A percentile compares a stretch with the other conserved stretches of the same genome.
These are phyloP conservation scores for Fusarium sp. DNA, from an alignment of 2,329 filamentous ascomycete species.

Conservation along the genomic window DNA sequence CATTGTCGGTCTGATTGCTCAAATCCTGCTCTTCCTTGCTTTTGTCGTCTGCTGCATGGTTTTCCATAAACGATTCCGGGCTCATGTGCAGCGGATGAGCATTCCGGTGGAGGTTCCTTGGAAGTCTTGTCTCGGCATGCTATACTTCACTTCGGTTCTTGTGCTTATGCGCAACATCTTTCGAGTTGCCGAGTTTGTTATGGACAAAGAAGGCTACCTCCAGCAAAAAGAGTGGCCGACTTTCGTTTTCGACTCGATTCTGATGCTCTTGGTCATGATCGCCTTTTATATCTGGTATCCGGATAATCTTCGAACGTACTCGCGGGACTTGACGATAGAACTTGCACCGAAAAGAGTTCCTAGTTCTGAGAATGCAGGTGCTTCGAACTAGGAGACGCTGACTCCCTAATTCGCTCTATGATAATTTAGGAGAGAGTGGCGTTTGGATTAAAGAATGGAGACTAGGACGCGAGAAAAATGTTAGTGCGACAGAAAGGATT, in stretches of 20 bases:
- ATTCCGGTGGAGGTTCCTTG: not conserved
- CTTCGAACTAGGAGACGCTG: not conserved
- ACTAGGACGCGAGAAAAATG: too few species aligned
- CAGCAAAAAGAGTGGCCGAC: constrained; percentile 40
- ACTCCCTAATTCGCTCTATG: too few species aligned
- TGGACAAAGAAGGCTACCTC: constrained; percentile 28
- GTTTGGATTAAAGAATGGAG: too few species aligned
- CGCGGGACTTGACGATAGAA: not conserved
- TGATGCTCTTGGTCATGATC: constrained; percentile 33
- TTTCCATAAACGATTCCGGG: constrained; percentile 16
- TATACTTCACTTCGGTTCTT: constrained; percentile 13
- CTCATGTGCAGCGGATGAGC: not conserved
- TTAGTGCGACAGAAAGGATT: too few species aligned
- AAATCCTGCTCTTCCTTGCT: constrained; percentile 5
- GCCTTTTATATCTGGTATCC: constrained; percentile 34
- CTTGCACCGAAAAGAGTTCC: not conserved
- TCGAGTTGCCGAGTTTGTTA: constrained; percentile 28
- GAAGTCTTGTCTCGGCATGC: constrained; percentile 26
- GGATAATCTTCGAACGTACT: not conserved
- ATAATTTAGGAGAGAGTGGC: too few species aligned
- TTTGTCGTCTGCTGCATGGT: constrained; percentile 27
- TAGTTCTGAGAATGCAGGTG: accelerated
- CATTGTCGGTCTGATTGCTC: not conserved
- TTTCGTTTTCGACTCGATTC: constrained; percentile 19
- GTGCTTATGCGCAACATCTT: constrained; percentile 28